Base-by-base conservation (phyloP, 106 monocot species). In the Acorus gramineus region DNA sequence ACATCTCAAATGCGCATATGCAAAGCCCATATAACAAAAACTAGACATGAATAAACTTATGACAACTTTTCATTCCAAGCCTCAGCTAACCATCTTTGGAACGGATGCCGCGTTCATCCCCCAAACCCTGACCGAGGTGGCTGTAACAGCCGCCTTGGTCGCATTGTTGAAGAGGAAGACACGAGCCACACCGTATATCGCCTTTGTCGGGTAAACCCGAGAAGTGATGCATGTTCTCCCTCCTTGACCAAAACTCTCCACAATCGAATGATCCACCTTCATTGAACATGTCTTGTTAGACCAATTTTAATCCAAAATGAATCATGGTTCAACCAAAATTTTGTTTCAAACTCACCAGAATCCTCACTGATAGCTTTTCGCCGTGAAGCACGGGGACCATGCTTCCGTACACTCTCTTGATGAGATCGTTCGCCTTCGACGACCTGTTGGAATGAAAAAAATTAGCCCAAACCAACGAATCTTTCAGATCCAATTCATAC, bases 381-480 rank as follows among this genome's bases (percentile, higher is more conserved):
- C 86, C 86, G 49, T 77, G 56, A 3, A 86, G 71, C 54, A 83
- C 83, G 0, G 83, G 77, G 14, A 86, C 86, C 2, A 59, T 52
- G 74, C 71, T 86, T 2, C 86, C 86, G 11, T 80, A 77, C 2
- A 83, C 79, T 66, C 80, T 83, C 83, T 83, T 86, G n/a, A 80
- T 59, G 3, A 86, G 5, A 71, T 86, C 86, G 59, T 69, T 67
- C 4, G 86, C 86, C 46, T 59, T 46, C 0, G 86, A 83, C 10
- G 86, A 50, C 28, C 79, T 70, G 28, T 28, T 28, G 0, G 1
- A 28, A 28, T 28, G 28, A 28, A 28, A 28, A 28, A 28, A 28
- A 28, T 28, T 1, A 28, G 28, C 1, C 28, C 28, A 28, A 28
- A 28, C 49, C 68, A 47, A 14, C 12, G 6, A 66, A 53, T 46